phyloP scores from a whole-genome alignment of 2,329 filamentous ascomycete species.

The Stachybotrys chartarum region DNA sequence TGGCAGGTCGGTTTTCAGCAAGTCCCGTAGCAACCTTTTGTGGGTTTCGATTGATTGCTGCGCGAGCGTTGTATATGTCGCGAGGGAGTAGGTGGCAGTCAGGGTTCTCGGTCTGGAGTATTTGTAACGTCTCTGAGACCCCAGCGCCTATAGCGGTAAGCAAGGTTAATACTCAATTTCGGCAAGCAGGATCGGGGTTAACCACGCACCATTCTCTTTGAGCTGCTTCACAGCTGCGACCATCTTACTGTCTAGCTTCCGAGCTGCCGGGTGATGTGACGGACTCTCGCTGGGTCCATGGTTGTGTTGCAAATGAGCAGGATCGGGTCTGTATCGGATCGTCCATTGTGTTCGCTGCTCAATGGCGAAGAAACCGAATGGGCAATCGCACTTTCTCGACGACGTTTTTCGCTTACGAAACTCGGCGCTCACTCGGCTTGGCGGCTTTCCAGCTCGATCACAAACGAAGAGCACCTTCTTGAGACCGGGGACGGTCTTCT shows the following conservation, averaged over 20 bases:
- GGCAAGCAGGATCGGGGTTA: background rate
- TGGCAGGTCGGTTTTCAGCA: conserved; percentile 54
- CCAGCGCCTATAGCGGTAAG: conserved; percentile 43
- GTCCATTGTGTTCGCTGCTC: conserved; percentile 63
- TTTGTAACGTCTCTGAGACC: conserved; percentile 59
- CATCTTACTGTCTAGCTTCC: conserved; percentile 61
- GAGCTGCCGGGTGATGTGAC: conserved; percentile 57
- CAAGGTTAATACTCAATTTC: background rate
- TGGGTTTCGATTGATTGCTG: conserved; percentile 59
- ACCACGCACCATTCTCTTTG: conserved; percentile 54
- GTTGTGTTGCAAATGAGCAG: conserved; percentile 52
- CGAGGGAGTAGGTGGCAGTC: conserved; percentile 55
- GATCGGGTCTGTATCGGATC: conserved; percentile 55
- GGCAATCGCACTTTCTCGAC: conserved; percentile 61
- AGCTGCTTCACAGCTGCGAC: conserved; percentile 59
- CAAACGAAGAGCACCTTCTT: conserved; percentile 64
- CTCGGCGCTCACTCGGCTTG: conserved; percentile 55
- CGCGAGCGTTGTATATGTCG: conserved; percentile 61
- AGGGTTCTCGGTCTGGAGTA: conserved; percentile 56
- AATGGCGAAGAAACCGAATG: conserved; percentile 64
- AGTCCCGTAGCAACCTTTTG: conserved; percentile 52
- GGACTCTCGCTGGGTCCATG: conserved; percentile 61
- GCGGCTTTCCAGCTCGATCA: conserved; percentile 57
- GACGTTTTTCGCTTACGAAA: conserved; percentile 59
- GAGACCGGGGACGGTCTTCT: conserved; percentile 59